Evolutionary conservation across 768 basidiomycete species (phyloP).

Genomic region (Xerocomellus chrysenteron): DNA sequence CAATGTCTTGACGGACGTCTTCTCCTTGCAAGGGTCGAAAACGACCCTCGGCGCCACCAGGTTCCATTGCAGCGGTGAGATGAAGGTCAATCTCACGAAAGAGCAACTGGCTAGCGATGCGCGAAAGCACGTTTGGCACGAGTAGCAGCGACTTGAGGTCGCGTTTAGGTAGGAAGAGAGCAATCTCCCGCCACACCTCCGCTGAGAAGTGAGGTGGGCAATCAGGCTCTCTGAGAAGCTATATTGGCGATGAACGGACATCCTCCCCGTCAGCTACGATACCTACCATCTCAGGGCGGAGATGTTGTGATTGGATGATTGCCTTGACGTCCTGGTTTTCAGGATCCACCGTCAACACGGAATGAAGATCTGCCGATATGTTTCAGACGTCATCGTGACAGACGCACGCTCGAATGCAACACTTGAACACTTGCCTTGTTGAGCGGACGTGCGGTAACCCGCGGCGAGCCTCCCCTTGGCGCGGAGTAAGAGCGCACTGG

Average conservation of each 20-base stretch:
- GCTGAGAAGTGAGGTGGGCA: slow-evolving; percentile 56
- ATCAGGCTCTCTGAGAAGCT: slow-evolving; percentile 37
- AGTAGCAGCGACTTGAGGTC: slow-evolving; percentile 65
- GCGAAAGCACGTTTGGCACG: slow-evolving; percentile 64
- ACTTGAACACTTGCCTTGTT: slow-evolving; percentile 50
- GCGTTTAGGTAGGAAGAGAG: slow-evolving; percentile 55
- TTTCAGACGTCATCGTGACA: slow-evolving; percentile 4
- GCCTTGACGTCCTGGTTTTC: slow-evolving; percentile 68
- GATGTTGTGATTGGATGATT: slow-evolving; percentile 51
- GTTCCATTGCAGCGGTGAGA: slow-evolving; percentile 43
- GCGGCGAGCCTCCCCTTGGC: slow-evolving; percentile 64
- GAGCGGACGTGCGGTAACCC: slow-evolving; percentile 58
- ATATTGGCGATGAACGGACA: slow-evolving; percentile 1
- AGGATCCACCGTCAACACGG: slow-evolving; percentile 61
- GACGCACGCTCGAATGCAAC: neutral
- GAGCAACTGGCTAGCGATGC: slow-evolving; percentile 65
- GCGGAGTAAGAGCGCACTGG: slow-evolving; percentile 62
- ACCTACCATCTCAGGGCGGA: slow-evolving; percentile 56
- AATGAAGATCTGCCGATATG: slow-evolving; percentile 54
- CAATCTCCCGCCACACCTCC: slow-evolving; percentile 74
- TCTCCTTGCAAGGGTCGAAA: slow-evolving; percentile 15
- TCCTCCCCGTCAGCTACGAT: neutral
- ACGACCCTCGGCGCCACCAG: slow-evolving; percentile 14
- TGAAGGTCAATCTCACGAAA: slow-evolving; percentile 66
- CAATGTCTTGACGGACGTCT: slow-evolving; percentile 33